Conservation (phyloP, 2,329 filamentous ascomycete species). For the Pezicula radicicola region DNA sequence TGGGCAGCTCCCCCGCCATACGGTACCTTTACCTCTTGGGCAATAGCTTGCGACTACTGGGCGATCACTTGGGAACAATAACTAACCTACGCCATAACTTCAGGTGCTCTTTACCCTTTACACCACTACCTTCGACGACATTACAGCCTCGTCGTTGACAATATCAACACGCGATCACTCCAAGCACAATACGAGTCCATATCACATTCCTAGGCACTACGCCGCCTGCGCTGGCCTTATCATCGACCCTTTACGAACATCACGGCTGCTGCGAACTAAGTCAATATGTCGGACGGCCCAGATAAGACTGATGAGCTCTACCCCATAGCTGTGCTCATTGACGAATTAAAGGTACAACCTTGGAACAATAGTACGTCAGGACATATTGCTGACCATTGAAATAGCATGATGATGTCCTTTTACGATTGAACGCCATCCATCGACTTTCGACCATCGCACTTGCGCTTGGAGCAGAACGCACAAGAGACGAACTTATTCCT, state of each 20-base stretch:
- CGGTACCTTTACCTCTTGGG: neutral
- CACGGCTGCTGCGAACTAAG: constrained; percentile 25
- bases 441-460: constrained; percentile 97
- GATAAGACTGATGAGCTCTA: constrained; percentile 98
- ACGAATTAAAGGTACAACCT: constrained; percentile 87
- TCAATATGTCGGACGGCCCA: constrained; percentile 83
- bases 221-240: constrained; percentile 25
- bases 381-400: constrained; percentile 16
- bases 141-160: neutral
- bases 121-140: neutral
- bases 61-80: too few species aligned
- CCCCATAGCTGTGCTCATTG: constrained; percentile 98
- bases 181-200: neutral
- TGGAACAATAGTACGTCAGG: constrained; percentile 7
- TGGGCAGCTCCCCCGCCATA: constrained; percentile 1
- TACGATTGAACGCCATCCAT: constrained; percentile 97
- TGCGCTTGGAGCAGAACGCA: constrained; percentile 91
- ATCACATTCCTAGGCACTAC: constrained; percentile 29
- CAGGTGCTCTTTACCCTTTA: neutral
- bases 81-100: too few species aligned
- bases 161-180: constrained; percentile 2
- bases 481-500: constrained; percentile 96
- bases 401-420: constrained; percentile 96
- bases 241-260: constrained; percentile 25
- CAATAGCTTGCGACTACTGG: neutral